Base-by-base conservation (phyloP, 345 rosid genomes). In the Populus tremula region DNA sequence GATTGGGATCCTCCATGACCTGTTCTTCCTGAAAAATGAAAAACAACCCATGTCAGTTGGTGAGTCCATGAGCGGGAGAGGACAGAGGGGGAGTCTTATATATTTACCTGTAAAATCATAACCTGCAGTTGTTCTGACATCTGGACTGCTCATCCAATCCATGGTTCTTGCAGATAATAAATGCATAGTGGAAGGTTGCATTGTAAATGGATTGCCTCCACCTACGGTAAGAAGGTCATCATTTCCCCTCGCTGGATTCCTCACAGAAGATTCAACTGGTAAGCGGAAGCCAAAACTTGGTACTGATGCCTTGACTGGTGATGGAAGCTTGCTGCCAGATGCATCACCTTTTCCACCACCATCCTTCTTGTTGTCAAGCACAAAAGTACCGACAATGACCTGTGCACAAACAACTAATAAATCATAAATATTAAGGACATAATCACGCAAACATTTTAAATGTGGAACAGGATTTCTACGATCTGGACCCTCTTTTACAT, bases 301-400 rank as follows among this genome's bases (percentile, higher is more conserved):
- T 31, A 82, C 45, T 10, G 91, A 76, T 74, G 85, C 78, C 70
- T 84, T 87, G 84, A 86, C 80, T 33, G 90, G 85, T 14, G 94
- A 90, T 56, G 88, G 82, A 76, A 90, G 76, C 87, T 83, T 86
- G 84, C 84, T 83, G 45, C 83, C 75, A 69, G 90, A 85, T 50
- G 89, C 78, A 79, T 88, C 92, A 65, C 77, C 86, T 87, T 86
- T 88, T 72, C 85, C 84, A 73, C 74, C 69, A 69, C 82, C 72
- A 36, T 83, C 88, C 78, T 75, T 78, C 79, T 86, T 89, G 75
- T 79, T 49, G 76, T 90, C 91, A 49, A 90, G 59, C 82, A 82
- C 71, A 79, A 92, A 92, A 7, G 91, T 87, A 39, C 97, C 94
- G 45, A 92, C 86, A 80, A 90, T 87, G 65, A 92, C 92, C 97